phyloP scores from a whole-genome alignment of 805 yeast genomes.

The Saccharomycopsis sp. region DNA sequence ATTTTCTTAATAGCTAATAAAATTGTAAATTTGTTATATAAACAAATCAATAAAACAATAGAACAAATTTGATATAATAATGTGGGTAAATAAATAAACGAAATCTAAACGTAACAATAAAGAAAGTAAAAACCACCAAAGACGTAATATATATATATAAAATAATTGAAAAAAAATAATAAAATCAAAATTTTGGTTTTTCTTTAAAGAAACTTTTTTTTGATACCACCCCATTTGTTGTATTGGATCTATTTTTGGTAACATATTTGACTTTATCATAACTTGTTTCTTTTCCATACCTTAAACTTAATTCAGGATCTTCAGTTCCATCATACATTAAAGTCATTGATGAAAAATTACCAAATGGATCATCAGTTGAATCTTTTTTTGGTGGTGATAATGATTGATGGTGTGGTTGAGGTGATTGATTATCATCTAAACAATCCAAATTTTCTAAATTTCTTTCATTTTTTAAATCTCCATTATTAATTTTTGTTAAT shows the following conservation, averaged over 20 bases:
- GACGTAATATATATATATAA: not conserved
- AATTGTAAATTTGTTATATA: too few species aligned
- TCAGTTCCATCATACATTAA: constrained; percentile 58
- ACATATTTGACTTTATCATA: constrained; percentile 47
- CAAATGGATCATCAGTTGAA: constrained; percentile 58
- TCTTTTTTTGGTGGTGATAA: constrained; percentile 6
- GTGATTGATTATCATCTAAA: constrained; percentile 2
- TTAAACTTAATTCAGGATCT: constrained; percentile 33
- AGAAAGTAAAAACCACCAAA: not conserved
- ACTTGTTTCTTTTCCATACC: constrained; percentile 35
- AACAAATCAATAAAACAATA: too few species aligned
- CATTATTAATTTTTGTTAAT: constrained; percentile 39
- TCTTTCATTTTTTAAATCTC: constrained; percentile 16
- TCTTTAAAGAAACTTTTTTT: constrained; percentile 16
- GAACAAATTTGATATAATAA: too few species aligned
- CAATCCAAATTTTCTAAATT: constrained; percentile 12
- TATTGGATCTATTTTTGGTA: constrained; percentile 23
- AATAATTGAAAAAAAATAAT: too few species aligned
- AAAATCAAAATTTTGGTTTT: constrained; percentile 3
- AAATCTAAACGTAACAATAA: not conserved
- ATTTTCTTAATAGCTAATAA: too few species aligned
- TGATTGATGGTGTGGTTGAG: not conserved
- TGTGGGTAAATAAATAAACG: too few species aligned
- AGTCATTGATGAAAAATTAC: constrained; percentile 76
- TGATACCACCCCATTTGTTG: not conserved